phyloP scores from a whole-genome alignment of 2,329 filamentous ascomycete species.

The Claviceps sp. region DNA sequence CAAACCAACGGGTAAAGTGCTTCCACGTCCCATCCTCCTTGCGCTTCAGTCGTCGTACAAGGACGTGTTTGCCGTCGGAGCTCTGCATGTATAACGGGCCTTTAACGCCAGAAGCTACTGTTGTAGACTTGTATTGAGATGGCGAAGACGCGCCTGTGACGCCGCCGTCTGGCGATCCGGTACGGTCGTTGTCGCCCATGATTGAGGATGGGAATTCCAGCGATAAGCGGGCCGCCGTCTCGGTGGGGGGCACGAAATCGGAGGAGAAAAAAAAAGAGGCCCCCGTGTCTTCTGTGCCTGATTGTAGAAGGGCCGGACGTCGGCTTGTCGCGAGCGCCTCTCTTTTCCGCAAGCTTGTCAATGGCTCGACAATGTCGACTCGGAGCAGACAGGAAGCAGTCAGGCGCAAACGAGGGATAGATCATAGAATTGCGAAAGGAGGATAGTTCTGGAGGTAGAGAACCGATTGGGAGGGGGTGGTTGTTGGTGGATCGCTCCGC shows the following conservation, averaged over 20 bases:
- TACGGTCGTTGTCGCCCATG: constrained; percentile 4
- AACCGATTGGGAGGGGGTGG: neutral
- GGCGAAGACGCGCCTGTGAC: constrained; percentile 12
- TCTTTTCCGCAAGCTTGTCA: neutral
- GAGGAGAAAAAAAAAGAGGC: neutral
- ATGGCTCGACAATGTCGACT: neutral
- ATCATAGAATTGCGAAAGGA: neutral
- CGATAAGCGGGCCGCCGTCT: constrained; percentile 1
- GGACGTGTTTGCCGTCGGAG: constrained; percentile 35
- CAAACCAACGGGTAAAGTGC: constrained; percentile 53
- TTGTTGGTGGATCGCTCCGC: constrained; percentile 5
- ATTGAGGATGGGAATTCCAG: neutral
- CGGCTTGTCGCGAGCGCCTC: neutral
- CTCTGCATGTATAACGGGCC: constrained; percentile 45
- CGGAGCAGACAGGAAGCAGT: neutral
- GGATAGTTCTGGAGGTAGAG: neutral
- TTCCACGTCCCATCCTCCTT: constrained; percentile 50
- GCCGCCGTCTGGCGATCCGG: constrained; percentile 7
- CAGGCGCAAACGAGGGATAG: neutral
- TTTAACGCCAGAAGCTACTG: constrained; percentile 12
- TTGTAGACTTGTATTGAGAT: constrained; percentile 17
- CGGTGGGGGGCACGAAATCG: neutral
- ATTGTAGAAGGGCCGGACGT: neutral
- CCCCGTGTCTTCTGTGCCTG: neutral
- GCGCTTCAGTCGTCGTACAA: constrained; percentile 43